Base-by-base conservation (phyloP, 208 protist genomes). In the Leishmania aethiopica region DNA sequence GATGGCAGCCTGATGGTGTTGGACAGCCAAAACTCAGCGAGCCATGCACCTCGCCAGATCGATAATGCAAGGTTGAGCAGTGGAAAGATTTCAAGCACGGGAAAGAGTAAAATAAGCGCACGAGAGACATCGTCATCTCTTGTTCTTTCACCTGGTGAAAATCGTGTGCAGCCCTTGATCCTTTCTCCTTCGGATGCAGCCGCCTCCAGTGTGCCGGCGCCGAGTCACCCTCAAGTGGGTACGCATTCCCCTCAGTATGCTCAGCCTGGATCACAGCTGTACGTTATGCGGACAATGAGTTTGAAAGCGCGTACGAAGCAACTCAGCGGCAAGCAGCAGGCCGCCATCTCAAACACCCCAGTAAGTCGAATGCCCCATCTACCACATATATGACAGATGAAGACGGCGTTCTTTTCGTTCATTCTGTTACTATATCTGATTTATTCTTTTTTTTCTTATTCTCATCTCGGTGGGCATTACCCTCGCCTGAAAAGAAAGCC, bases 361-460 rank as follows among this genome's bases (percentile, higher is more conserved):
- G 10, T 11, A 42, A 8, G 75, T 78, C 22, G 57, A 28, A 49
- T 13, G 10, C 7, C 51, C 3, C 32, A 45, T 8, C 42, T 78
- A 64, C 75, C 75, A 7, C 17, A 67, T 8, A 62, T 78, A 22
- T 78, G 75, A 78, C 35, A 15, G 42, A 32, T n/a, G 32, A 45
- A 1, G 69, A 22, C 22, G 28, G 22, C 45, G 40, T 51, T 73
- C 6, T 64, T 77, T 7, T n/a, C 62, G 0, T 32, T 59, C 3
- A 13, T 62, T 47, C 25, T 42, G 11, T 7, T 42, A 10, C 6
- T 77, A 0, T 15, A 4, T 57, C 28, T 42, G n/a, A 15, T n/a
- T 32, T 47, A 13, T 76, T 8, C 47, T 47, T 13, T 6, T 64
- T 60, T 10, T 72, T 47, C 1, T n/a, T 49, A 11, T 25, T 73